phyloP scores from a whole-genome alignment of 495 filamentous ascomycete genomes.

The Penicillium egyptiacum region DNA sequence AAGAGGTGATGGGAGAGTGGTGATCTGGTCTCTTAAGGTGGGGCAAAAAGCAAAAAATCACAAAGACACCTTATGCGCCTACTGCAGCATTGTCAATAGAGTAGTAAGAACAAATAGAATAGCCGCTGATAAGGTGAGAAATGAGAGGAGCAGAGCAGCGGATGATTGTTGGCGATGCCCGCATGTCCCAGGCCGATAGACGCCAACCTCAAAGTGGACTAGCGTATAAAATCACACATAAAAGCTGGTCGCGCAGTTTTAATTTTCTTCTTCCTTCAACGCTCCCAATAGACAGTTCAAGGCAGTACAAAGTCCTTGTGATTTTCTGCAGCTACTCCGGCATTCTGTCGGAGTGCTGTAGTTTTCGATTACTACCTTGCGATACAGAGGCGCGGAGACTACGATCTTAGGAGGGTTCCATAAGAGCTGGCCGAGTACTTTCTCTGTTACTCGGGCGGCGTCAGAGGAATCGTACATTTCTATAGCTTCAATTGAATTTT shows the following conservation, averaged over 20 bases:
- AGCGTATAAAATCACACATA: conserved; percentile 32
- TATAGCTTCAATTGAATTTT: conserved; percentile 7
- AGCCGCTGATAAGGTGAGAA: conserved; percentile 5
- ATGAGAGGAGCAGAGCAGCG: conserved; percentile 1
- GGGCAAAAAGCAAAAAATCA: conserved; percentile 11
- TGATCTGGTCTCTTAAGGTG: conserved; percentile 20
- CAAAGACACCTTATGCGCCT: conserved; percentile 15
- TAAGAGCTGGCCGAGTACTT: conserved; percentile 89
- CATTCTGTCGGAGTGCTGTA: conserved; percentile 67
- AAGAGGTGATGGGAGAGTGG: conserved; percentile 12
- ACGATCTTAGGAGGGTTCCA: conserved; percentile 63
- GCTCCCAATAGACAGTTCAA: conserved; percentile 88
- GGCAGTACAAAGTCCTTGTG: conserved; percentile 56
- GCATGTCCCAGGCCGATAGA: conserved; percentile 14
- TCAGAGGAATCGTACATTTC: conserved; percentile 82
- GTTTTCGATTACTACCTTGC: conserved; percentile 68
- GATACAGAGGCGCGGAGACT: conserved; percentile 83
- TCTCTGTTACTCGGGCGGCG: conserved; percentile 76
- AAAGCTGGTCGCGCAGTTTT: conserved; percentile 33
- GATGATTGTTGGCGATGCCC: conserved; percentile 15
- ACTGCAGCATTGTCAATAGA: conserved; percentile 16
- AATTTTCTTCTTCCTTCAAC: conserved; percentile 53
- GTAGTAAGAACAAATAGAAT: conserved; percentile 2
- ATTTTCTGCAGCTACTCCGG: conserved; percentile 53
- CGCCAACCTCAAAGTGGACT: conserved; percentile 29